Evolutionary conservation across 2,329 filamentous ascomycete genomes (phyloP).

Genomic region (Diaporthe caulivora): DNA sequence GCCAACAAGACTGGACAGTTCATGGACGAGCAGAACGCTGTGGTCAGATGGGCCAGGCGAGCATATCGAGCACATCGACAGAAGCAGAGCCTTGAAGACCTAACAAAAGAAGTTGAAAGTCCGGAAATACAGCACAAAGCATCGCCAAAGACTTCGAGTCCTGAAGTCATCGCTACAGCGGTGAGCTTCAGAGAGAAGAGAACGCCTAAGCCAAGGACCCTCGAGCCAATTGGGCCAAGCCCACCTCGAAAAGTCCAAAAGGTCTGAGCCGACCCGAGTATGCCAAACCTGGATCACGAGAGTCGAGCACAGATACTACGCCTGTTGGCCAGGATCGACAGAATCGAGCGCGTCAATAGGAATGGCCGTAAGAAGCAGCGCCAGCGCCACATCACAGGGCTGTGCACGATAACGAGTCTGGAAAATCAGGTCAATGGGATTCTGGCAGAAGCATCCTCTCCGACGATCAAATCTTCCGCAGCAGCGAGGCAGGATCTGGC

Average conservation of each 20-base stretch:
- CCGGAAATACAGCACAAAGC: neutral
- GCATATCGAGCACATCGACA: neutral
- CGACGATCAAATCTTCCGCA: neutral
- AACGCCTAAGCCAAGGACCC: neutral
- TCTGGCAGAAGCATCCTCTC: neutral
- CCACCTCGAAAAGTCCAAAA: neutral
- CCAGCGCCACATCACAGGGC: neutral
- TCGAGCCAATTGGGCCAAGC: neutral
- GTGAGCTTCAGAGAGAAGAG: constrained; percentile 15
- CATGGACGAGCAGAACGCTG: neutral
- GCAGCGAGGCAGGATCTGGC: neutral
- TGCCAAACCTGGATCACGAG: neutral
- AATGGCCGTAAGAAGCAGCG: neutral
- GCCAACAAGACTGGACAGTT: neutral
- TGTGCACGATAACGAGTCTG: neutral
- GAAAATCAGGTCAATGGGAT: neutral
- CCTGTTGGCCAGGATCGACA: neutral
- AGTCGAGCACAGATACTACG: neutral
- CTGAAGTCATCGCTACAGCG: neutral
- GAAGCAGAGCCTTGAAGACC: neutral
- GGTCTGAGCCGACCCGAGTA: neutral
- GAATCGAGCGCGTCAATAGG: neutral
- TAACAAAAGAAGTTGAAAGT: no score
- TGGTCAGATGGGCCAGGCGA: neutral
- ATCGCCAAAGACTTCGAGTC: neutral